A percentile compares a stretch with the other conserved stretches of the same genome.
Conservation (phyloP, 2,329 filamentous ascomycete species). For the Sclerotinia spermophila region DNA sequence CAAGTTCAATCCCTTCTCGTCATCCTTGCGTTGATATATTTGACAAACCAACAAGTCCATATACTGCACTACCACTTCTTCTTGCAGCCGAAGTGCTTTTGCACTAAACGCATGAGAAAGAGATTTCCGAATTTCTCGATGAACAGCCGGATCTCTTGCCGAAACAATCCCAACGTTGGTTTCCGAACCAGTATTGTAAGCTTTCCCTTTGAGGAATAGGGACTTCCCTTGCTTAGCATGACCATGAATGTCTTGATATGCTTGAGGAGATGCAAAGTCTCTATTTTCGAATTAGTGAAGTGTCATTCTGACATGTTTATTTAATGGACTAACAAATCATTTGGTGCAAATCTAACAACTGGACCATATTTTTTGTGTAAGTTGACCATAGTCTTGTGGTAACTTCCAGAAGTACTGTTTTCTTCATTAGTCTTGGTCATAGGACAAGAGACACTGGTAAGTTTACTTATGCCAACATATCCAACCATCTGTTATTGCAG, state of each 20-base stretch:
- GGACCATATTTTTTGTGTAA: constrained; percentile 10
- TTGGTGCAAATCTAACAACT: constrained; percentile 5
- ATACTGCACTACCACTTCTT: constrained; percentile 27
- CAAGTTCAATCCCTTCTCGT: constrained; percentile 10
- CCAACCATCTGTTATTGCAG: constrained; percentile 11
- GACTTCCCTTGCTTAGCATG: constrained; percentile 11
- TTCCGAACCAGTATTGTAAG: constrained; percentile 8
- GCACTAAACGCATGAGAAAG: constrained; percentile 36
- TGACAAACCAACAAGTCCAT: constrained; percentile 16
- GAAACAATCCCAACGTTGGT: constrained; percentile 11
- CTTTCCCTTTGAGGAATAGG: constrained; percentile 3
- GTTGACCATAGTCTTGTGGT: constrained; percentile 1
- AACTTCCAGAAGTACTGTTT: neutral
- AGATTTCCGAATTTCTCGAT: constrained; percentile 20
- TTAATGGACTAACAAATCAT: constrained; percentile 4
- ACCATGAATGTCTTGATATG: constrained; percentile 17
- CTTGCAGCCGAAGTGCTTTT: constrained; percentile 35
- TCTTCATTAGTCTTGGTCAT: neutral
- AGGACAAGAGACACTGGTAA: neutral
- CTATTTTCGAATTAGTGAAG: neutral
- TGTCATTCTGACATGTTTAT: neutral
- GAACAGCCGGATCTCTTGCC: constrained; percentile 17
- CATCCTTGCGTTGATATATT: neutral
- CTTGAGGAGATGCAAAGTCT: constrained; percentile 11
- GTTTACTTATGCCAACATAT: constrained; percentile 3